Conservation (phyloP, 306 rosid species). For the Gastrolobium bilobum region DNA sequence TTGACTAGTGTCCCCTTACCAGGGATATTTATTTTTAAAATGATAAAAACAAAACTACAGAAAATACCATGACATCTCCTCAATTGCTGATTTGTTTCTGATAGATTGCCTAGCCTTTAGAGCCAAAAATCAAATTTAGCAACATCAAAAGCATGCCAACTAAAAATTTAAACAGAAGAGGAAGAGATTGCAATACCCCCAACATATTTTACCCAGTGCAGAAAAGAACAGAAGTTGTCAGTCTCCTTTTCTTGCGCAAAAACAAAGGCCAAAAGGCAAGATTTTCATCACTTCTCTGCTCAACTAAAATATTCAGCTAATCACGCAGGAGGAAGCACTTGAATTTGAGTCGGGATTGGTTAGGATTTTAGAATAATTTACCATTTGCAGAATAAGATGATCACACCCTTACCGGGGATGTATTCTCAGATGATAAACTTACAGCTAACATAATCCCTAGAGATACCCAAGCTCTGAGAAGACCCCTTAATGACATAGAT, state of each 20-base stretch:
- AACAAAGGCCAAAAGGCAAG: constrained; percentile 68
- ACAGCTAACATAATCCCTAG: constrained; percentile 53
- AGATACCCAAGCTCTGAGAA: constrained; percentile 52
- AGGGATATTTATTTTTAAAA: constrained; percentile 67
- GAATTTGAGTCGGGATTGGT: constrained; percentile 58
- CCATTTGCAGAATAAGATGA: constrained; percentile 52
- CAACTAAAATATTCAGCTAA: constrained; percentile 59
- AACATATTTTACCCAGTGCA: constrained; percentile 87
- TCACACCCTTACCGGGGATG: constrained; percentile 79
- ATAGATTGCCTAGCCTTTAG: constrained; percentile 57
- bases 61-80: constrained; percentile 71
- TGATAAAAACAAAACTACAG: constrained; percentile 55
- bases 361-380: constrained; percentile 55
- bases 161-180: constrained; percentile 66
- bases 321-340: constrained; percentile 70
- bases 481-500: constrained; percentile 56
- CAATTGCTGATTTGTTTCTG: constrained; percentile 73
- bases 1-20: constrained; percentile 98
- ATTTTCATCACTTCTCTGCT: constrained; percentile 67
- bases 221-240: constrained; percentile 75
- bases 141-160: constrained; percentile 65
- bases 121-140: constrained; percentile 76
- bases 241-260: constrained; percentile 86
- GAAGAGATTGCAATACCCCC: constrained; percentile 82
- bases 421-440: constrained; percentile 51